These are phyloP conservation scores for Mycena crocata DNA, from an alignment of 768 basidiomycete species.

Conservation along the genomic window DNA sequence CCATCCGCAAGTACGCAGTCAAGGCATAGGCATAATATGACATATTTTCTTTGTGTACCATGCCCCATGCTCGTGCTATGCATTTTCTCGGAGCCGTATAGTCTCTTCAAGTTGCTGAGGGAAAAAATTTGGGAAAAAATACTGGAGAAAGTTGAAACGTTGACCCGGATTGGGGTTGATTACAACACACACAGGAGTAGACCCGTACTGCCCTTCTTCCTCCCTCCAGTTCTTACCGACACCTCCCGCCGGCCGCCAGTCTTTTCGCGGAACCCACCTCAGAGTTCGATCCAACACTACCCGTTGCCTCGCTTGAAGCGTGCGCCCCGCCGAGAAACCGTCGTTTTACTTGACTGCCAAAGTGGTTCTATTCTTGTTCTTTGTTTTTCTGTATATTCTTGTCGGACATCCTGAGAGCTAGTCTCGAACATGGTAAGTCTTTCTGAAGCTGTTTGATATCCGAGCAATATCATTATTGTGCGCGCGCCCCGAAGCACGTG, in stretches of 20 bases:
- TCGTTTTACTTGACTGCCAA: conserved; percentile 8
- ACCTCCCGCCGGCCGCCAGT: not conserved
- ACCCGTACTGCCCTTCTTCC: not conserved
- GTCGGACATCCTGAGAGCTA: not conserved
- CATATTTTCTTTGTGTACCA: conserved; percentile 24
- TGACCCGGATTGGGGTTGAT: not conserved
- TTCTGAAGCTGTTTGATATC: not conserved
- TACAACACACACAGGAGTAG: too few relatives aligned
- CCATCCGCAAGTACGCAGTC: conserved; percentile 92
- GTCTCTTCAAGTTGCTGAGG: not conserved
- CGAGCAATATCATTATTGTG: conserved; percentile 2
- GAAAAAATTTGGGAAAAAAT: not conserved
- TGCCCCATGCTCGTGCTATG: conserved; percentile 28
- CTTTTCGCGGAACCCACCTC: not conserved
- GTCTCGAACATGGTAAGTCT: conserved; percentile 21
- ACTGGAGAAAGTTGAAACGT: not conserved
- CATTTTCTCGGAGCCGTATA: conserved; percentile 6
- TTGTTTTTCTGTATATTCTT: conserved; percentile 12
- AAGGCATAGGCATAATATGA: conserved; percentile 72
- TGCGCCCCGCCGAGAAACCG: not conserved
- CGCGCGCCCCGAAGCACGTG: conserved; percentile 18
- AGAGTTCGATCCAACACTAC: not conserved
- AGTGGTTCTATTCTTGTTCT: conserved; percentile 19
- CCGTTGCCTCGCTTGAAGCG: not conserved
- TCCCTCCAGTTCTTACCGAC: not conserved